Percentiles rank a stretch among this genome's conserved stretches.
phyloP scores from a whole-genome alignment of 2,329 filamentous ascomycete species.

The Pestalotiopsis fici region DNA sequence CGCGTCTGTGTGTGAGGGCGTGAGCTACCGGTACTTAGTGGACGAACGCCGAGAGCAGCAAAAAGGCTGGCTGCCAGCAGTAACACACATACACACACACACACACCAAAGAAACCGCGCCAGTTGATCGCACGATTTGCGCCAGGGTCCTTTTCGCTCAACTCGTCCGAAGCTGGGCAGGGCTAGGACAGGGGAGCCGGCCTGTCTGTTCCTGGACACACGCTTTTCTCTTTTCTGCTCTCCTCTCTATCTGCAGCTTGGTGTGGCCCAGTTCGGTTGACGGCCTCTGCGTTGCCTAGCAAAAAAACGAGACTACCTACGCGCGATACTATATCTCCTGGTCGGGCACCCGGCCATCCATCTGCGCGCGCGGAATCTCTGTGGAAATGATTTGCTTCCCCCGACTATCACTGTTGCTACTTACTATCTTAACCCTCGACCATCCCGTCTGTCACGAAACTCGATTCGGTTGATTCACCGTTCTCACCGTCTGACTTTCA shows the following conservation, averaged over 20 bases:
- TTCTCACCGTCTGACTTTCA: slow-evolving; percentile 1
- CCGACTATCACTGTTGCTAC: background rate
- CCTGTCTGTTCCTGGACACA: background rate
- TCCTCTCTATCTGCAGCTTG: background rate
- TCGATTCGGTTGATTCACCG: slow-evolving; percentile 8
- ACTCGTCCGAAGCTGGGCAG: background rate
- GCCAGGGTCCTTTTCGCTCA: slow-evolving; percentile 2
- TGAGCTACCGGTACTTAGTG: background rate
- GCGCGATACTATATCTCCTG: slow-evolving; percentile 3
- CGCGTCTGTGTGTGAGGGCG: background rate
- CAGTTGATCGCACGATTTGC: slow-evolving; percentile 4
- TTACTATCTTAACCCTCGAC: background rate
- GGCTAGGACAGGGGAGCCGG: background rate
- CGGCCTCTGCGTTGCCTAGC: slow-evolving; percentile 4
- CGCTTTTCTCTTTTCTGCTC: background rate
- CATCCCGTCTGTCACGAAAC: slow-evolving; percentile 4
- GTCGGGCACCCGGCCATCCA: slow-evolving; percentile 4
- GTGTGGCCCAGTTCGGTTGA: background rate
- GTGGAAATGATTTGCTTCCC: slow-evolving; percentile 8
- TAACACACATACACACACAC: background rate
- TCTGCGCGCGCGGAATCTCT: slow-evolving; percentile 7
- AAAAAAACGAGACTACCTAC: background rate
- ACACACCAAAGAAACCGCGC: background rate
- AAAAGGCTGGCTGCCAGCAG: background rate
- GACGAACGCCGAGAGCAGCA: background rate